Conservation (phyloP, 495 filamentous ascomycete species). For the Aspergillus biplanus region DNA sequence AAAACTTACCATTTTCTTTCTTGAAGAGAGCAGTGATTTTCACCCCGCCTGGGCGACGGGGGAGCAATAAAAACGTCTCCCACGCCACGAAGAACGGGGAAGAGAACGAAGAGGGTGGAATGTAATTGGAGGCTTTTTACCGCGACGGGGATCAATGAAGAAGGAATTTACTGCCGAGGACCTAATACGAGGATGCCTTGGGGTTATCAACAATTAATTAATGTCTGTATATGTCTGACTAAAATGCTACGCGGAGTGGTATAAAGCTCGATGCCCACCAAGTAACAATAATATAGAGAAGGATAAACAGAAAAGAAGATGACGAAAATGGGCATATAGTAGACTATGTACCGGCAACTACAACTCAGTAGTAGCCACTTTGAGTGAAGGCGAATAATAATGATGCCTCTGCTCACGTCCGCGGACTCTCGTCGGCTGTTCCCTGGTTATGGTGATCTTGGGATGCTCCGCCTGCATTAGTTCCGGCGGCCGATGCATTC, state of each 20-base stretch:
- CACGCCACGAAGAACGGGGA: too few species aligned
- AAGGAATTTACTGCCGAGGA: neutral
- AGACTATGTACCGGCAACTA: slow-evolving; percentile 16
- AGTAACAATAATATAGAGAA: neutral
- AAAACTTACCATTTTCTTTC: neutral
- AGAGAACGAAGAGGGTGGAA: neutral
- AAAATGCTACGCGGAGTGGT: slow-evolving; percentile 17
- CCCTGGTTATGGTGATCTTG: neutral
- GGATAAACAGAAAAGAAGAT: slow-evolving; percentile 1
- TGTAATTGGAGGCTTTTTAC: neutral
- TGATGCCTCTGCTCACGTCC: neutral
- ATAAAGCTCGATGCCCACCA: slow-evolving; percentile 12
- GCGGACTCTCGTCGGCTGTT: neutral
- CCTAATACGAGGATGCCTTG: too few species aligned
- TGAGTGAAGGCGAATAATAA: neutral
- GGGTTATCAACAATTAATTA: neutral
- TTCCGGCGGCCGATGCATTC: neutral
- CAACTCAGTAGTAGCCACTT: neutral
- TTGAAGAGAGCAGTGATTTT: too few species aligned
- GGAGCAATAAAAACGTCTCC: too few species aligned
- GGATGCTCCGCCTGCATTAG: neutral
- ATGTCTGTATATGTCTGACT: slow-evolving; percentile 7
- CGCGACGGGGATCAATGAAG: neutral
- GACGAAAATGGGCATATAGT: neutral
- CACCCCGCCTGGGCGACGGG: too few species aligned